These are phyloP conservation scores for Coemansia asiatica DNA, from an alignment of 192 early-diverging fungal genomes.

Conservation along the genomic window DNA sequence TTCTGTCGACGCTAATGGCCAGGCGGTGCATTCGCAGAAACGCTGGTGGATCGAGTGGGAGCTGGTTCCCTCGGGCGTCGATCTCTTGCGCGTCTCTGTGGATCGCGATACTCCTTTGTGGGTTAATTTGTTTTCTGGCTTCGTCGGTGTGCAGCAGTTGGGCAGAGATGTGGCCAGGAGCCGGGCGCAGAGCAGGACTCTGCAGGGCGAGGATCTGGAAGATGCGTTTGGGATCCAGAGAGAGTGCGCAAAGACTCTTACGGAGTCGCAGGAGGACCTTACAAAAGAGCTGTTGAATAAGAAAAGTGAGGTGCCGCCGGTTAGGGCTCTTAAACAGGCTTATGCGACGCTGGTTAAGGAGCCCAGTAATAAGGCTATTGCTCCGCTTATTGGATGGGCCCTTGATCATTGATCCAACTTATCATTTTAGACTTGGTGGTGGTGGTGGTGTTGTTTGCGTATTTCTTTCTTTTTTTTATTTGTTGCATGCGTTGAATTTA, in stretches of 20 bases:
- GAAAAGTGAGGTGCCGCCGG: background rate
- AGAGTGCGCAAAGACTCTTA: conserved; percentile 25
- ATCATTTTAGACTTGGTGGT: background rate
- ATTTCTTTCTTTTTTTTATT: background rate
- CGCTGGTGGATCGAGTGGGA: conserved; percentile 42
- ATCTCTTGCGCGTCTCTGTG: conserved; percentile 25
- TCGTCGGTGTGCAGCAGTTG: conserved; percentile 49
- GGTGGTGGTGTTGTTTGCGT: background rate
- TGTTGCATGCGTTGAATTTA: background rate
- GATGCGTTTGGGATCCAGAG: conserved; percentile 18
- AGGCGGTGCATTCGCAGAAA: conserved; percentile 24
- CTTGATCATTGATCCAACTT: conserved; percentile 16
- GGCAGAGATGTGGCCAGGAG: conserved; percentile 1
- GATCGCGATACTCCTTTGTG: background rate
- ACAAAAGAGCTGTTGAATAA: conserved; percentile 9
- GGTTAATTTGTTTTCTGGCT: conserved; percentile 48
- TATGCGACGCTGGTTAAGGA: conserved; percentile 4
- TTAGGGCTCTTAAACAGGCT: background rate
- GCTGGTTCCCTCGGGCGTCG: conserved; percentile 42
- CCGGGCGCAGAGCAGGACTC: conserved; percentile 18
- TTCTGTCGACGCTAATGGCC: conserved; percentile 19
- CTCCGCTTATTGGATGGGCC: conserved; percentile 50
- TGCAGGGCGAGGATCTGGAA: conserved; percentile 30
- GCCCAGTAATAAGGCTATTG: conserved; percentile 18
- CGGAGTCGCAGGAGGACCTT: conserved; percentile 14